Evolutionary conservation across 331 rosid species (phyloP), one percentile per base, ranked within the genome.

Genomic region (Malus hybrid): DNA sequence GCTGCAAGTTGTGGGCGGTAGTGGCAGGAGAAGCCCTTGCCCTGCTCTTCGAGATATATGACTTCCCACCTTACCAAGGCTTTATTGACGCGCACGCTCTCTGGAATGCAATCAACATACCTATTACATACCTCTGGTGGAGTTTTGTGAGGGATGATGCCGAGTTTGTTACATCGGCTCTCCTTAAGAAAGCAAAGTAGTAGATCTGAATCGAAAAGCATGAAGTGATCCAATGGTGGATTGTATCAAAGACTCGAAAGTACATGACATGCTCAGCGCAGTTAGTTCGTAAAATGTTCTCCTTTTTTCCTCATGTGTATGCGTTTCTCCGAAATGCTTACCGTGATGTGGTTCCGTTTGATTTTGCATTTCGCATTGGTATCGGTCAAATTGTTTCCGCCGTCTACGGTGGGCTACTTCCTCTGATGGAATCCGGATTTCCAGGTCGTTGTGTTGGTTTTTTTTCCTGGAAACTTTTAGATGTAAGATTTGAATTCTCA

Each of bases 111-210:
- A 81, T 87, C 42, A 83, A 84, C 57, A 83, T 91, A 80, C 97
- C 98, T 68, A 81, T 90, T n/a, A 82, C 99, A 46, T 94, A 82
- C 86, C 80, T 94, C 31, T 94, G 90, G 97, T 91, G 99, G 99
- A 90, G 95, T 86, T 91, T 88, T 74, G 80, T 88, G 70, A 86
- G 91, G 77, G 99, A 91, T 65, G 99, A 94, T 75, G 99, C 97
- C 6, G 97, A 91, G 82, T 91, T 83, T 79, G 81, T 86, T 79
- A 91, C 99, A 73, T 20, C 78, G 28, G 52, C 75, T 31, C 88
- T 87, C 70, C 90, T 85, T 48, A 93, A 93, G 88, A 93, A 91
- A 80, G 80, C 73, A 10, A 90, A 83, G 74, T 91, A 88, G 81
- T 56, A 55, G 20, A 24, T 65, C 72, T 22, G 75, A 65, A 76